A percentile compares a stretch with the other conserved stretches of the same genome.
These are phyloP conservation scores for Thermomyces lanuginosus DNA, from an alignment of 2,329 filamentous ascomycete species.

Conservation along the genomic window DNA sequence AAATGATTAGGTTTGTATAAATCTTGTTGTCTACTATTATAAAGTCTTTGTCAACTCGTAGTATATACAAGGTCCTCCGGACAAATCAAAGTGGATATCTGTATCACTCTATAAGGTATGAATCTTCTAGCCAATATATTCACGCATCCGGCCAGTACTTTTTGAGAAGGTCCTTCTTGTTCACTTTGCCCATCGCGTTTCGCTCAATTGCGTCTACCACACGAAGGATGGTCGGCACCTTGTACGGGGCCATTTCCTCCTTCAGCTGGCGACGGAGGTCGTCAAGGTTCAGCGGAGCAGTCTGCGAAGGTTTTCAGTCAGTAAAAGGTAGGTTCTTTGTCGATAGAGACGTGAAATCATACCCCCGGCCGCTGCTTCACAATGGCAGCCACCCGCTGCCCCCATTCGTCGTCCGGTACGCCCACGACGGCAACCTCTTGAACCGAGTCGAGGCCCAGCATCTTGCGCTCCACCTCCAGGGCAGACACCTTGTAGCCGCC, in stretches of 20 bases:
- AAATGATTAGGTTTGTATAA: too few species aligned
- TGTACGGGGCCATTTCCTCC: conserved; percentile 62
- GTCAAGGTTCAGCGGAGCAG: conserved; percentile 12
- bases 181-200: conserved; percentile 86
- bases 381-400: conserved; percentile 39
- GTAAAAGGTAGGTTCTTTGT: neutral
- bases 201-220: conserved; percentile 64
- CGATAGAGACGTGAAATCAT: conserved; percentile 7
- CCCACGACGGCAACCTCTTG: conserved; percentile 39
- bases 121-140: too few species aligned
- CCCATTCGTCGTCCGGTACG: conserved; percentile 37
- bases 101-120: too few species aligned
- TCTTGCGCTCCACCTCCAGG: conserved; percentile 38
- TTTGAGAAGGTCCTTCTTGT: conserved; percentile 25
- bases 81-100: too few species aligned
- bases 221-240: conserved; percentile 79
- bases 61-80: too few species aligned
- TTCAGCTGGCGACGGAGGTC: conserved; percentile 37
- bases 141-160: conserved; percentile 18
- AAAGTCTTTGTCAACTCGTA: too few species aligned
- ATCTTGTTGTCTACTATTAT: too few species aligned
- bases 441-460: conserved; percentile 33
- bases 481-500: conserved; percentile 41
- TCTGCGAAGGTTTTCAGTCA: conserved; percentile 5
- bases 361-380: conserved; percentile 26